Evolutionary conservation across 371 early-diverging fungal genomes (phyloP), one percentile per base, ranked within the genome.

Genomic region (Amoeboaphelidium protococcarum): DNA sequence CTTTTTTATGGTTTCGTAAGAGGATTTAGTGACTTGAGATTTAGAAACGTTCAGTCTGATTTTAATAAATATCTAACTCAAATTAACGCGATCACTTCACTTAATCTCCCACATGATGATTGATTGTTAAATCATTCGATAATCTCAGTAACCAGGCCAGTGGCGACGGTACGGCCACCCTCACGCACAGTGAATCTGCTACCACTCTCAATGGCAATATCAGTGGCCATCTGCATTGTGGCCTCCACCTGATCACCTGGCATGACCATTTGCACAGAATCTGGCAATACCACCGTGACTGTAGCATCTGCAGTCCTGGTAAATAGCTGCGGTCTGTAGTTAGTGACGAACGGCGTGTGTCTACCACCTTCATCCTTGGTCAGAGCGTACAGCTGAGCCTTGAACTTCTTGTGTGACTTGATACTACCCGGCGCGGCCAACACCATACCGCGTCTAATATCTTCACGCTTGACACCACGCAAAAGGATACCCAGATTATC

Each of bases 311-410:
- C 72, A 25, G 96, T 89, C 44, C 92, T 79, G 54, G 86, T 71
- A 57, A 79, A 92, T 68, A 95, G 66, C 62, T 90, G 90, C 42
- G 94, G 96, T 49, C 81, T 75, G 74, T 95, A 95, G 77, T 88
- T 86, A 68, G 81, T 77, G 27, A 80, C 73, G 62, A 95, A 92
- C 40, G 86, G 83, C 53, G 92, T 91, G 69, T 92, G 94, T 48
- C 96, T 82, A 53, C 96, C 96, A 58, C 94, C 94, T 68, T 95
- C 94, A 42, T 90, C 94, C 73, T 88, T 89, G 60, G 84, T 82
- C 58, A 95, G 76, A 51, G 89, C 70, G 59, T 95, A 95, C 41
- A 89, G 60, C 58, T 83, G 81, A 31, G 90, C 78, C 46, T 75
- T 52, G 69, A 95, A 91, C 64, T 82, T 83, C 60, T 74, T 82